Evolutionary conservation across 140 eudicot species (phyloP).

Genomic region (Flaveria floridana): DNA sequence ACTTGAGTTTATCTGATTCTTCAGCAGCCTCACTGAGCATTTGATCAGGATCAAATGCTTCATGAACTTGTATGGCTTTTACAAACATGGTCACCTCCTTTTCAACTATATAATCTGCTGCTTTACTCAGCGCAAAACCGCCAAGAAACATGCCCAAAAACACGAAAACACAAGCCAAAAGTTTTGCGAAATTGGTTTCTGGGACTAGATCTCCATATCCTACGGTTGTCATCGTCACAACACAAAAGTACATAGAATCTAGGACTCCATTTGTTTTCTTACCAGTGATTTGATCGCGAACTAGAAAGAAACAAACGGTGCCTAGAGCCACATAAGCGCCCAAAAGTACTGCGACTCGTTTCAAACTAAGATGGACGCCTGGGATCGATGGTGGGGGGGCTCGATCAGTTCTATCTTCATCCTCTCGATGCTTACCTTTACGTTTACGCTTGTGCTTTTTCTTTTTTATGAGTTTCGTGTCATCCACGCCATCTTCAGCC

Average conservation of each 20-base stretch:
- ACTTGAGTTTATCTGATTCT: slow-evolving; percentile 40
- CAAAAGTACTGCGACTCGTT: slow-evolving; percentile 32
- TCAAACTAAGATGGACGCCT: slow-evolving; percentile 35
- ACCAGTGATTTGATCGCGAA: slow-evolving; percentile 52
- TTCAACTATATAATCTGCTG: slow-evolving; percentile 64
- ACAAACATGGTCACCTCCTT: slow-evolving; percentile 51
- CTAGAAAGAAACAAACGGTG: slow-evolving; percentile 43
- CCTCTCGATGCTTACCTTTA: neutral
- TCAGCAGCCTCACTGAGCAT: slow-evolving; percentile 36
- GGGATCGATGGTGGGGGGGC: slow-evolving; percentile 27
- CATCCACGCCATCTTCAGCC: slow-evolving; percentile 40
- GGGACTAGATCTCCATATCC: slow-evolving; percentile 84
- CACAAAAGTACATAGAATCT: slow-evolving; percentile 60
- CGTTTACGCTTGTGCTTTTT: slow-evolving; percentile 24
- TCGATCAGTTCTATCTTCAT: slow-evolving; percentile 1
- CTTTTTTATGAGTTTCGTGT: slow-evolving; percentile 47
- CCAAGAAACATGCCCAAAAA: slow-evolving; percentile 64
- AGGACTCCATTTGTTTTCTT: slow-evolving; percentile 54
- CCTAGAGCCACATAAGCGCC: slow-evolving; percentile 42
- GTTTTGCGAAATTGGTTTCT: slow-evolving; percentile 43
- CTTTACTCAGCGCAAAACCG: slow-evolving; percentile 58
- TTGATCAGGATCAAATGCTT: slow-evolving; percentile 36
- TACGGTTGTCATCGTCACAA: slow-evolving; percentile 77
- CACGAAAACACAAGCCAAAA: slow-evolving; percentile 57
- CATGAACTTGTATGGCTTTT: slow-evolving; percentile 46